Conservation (phyloP, 2,329 filamentous ascomycete genomes). For the Catunica adiposa region DNA sequence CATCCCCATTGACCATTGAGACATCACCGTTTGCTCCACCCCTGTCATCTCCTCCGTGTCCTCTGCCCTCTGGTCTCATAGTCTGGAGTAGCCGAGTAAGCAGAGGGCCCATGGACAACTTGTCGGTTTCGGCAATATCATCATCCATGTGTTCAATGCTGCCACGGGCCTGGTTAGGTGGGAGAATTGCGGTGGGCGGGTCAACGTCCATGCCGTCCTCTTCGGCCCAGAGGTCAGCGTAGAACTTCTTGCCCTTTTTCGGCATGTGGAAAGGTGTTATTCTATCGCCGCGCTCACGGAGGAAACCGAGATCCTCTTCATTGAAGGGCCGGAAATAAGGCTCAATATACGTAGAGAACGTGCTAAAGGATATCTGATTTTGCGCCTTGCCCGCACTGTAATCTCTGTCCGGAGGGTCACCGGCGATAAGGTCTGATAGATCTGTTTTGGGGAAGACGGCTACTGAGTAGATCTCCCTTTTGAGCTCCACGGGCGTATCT, state of each 20-base stretch:
- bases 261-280: conserved; percentile 72
- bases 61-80: conserved; percentile 59
- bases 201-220: conserved; percentile 71
- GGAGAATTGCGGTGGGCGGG: conserved; percentile 51
- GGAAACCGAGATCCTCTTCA: conserved; percentile 85
- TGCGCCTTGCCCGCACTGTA: conserved; percentile 87
- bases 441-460: conserved; percentile 67
- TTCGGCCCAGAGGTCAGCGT: conserved; percentile 82
- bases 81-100: conserved; percentile 64
- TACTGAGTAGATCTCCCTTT: conserved; percentile 76
- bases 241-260: conserved; percentile 66
- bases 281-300: conserved; percentile 79
- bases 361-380: conserved; percentile 85
- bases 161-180: conserved; percentile 69
- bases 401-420: conserved; percentile 81
- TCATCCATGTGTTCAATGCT: conserved; percentile 78
- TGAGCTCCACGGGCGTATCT: conserved; percentile 30
- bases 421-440: conserved; percentile 69
- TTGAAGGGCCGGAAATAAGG: conserved; percentile 78
- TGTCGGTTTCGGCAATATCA: conserved; percentile 71
- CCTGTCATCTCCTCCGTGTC: conserved; percentile 39
- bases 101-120: conserved; percentile 77
- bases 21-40: conserved; percentile 34
- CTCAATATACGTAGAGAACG: conserved; percentile 84
- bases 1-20: conserved; percentile 11